Evolutionary conservation across 345 rosid genomes (phyloP).

Genomic region (Sapria himalayana): DNA sequence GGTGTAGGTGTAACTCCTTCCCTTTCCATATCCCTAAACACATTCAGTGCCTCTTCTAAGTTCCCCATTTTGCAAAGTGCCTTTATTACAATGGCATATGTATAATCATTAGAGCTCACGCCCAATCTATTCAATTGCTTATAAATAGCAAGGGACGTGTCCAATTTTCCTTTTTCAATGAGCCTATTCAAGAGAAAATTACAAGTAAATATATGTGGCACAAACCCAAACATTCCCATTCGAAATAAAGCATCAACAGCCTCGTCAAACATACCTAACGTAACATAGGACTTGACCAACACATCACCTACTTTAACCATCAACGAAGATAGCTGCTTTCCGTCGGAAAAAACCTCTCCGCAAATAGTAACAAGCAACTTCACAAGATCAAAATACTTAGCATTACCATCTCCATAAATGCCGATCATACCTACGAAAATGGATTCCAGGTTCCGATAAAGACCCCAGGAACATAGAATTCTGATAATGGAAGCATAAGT

Average conservation of each 20-base stretch:
- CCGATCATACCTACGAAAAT: slow-evolving; percentile 23
- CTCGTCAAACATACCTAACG: slow-evolving; percentile 30
- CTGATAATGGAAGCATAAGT: slow-evolving; percentile 26
- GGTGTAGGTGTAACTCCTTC: slow-evolving; percentile 16
- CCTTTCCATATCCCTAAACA: slow-evolving; percentile 28
- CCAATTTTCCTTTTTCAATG: slow-evolving; percentile 21
- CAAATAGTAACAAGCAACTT: slow-evolving; percentile 24
- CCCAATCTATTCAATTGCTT: slow-evolving; percentile 26
- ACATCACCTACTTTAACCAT: slow-evolving; percentile 19
- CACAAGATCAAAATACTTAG: slow-evolving; percentile 13
- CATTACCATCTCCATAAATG: slow-evolving; percentile 13
- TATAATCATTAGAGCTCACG: slow-evolving; percentile 27
- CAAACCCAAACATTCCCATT: slow-evolving; percentile 14
- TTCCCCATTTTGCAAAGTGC: slow-evolving; percentile 38
- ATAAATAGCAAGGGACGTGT: slow-evolving; percentile 23
- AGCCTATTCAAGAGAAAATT: slow-evolving; percentile 43
- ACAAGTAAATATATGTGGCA: slow-evolving; percentile 18
- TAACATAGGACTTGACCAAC: slow-evolving; percentile 32
- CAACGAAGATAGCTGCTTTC: slow-evolving; percentile 8
- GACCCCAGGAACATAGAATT: slow-evolving; percentile 20
- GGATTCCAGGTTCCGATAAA: slow-evolving; percentile 21
- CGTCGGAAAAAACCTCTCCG: slow-evolving; percentile 9
- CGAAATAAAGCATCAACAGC: slow-evolving; percentile 28
- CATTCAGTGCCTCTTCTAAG: slow-evolving; percentile 19
- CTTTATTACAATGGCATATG: slow-evolving; percentile 34